These are phyloP conservation scores for Avena sativa DNA, from an alignment of 176 grass and related monocot species.

Conservation along the genomic window DNA sequence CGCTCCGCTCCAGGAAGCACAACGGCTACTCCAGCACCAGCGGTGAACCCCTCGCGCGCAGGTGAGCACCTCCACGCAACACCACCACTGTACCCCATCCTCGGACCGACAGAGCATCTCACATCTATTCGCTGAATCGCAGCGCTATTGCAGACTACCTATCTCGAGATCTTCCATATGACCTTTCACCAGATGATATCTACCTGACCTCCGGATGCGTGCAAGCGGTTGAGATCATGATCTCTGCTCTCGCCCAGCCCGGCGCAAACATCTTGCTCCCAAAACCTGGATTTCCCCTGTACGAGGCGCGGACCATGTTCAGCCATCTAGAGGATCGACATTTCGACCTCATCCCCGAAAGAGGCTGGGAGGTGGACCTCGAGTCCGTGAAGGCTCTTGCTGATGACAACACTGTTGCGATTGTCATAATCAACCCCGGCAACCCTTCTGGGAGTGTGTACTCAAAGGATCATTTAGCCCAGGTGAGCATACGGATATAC, in stretches of 20 bases:
- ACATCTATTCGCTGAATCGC: not conserved
- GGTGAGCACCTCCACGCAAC: constrained; percentile 42
- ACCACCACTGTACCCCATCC: too few species aligned
- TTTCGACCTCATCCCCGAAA: constrained; percentile 71
- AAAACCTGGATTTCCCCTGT: constrained; percentile 62
- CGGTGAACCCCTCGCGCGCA: constrained; percentile 52
- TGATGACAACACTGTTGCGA: constrained; percentile 79
- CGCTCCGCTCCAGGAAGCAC: constrained; percentile 56
- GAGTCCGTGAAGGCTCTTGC: constrained; percentile 65
- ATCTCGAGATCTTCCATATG: constrained; percentile 71
- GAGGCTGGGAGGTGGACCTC: constrained; percentile 71
- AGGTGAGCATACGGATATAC: constrained; percentile 37
- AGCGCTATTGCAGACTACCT: constrained; percentile 77
- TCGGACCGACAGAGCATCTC: not conserved
- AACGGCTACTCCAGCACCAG: constrained; percentile 57
- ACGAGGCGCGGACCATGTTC: constrained; percentile 52
- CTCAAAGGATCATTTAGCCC: constrained; percentile 62
- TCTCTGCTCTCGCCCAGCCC: constrained; percentile 57
- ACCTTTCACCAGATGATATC: constrained; percentile 63
- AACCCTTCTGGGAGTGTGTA: constrained; percentile 93
- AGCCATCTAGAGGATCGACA: constrained; percentile 54
- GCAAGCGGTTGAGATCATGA: constrained; percentile 71
- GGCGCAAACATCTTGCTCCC: constrained; percentile 81
- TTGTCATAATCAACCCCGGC: constrained; percentile 74
- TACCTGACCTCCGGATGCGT: constrained; percentile 70